Evolutionary conservation across 495 filamentous ascomycete genomes (phyloP).

Genomic region (Glutinoglossum americanum): DNA sequence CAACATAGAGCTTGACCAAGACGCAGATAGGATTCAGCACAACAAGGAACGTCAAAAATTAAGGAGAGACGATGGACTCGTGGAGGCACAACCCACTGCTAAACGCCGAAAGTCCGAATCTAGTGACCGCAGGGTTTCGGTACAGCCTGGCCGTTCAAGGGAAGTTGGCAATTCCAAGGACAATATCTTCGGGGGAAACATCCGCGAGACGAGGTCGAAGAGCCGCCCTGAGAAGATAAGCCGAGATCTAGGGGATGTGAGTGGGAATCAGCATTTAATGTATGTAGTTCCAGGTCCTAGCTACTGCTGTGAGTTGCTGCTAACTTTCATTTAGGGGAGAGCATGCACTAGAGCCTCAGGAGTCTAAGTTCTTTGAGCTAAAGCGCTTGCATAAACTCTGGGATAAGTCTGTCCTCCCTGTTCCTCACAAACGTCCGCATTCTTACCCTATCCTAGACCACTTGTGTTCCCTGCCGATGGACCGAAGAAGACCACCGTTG

Average conservation of each 20-base stretch:
- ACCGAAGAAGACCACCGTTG: constrained; percentile 51
- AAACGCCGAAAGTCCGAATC: not conserved
- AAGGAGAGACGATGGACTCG: not conserved
- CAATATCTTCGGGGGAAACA: not conserved
- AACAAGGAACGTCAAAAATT: not conserved
- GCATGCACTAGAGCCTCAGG: not conserved
- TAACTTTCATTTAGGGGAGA: not conserved
- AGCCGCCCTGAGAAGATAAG: not conserved
- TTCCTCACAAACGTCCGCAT: not conserved
- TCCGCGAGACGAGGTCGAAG: not conserved
- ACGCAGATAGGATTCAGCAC: not conserved
- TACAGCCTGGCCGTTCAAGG: not conserved
- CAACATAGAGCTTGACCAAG: not conserved
- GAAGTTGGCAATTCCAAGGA: not conserved
- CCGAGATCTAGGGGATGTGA: not conserved
- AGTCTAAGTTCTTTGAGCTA: not conserved
- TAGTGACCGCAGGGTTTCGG: not conserved
- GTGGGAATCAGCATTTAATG: not conserved
- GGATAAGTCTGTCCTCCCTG: not conserved
- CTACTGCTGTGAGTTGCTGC: not conserved
- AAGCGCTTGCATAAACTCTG: not conserved
- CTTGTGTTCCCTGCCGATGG: constrained; percentile 49
- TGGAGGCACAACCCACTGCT: not conserved
- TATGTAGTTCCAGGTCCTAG: not conserved
- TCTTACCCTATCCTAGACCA: constrained; percentile 19